phyloP scores from a whole-genome alignment of 2,329 filamentous ascomycete genomes.

The Biscogniauxia sp. region DNA sequence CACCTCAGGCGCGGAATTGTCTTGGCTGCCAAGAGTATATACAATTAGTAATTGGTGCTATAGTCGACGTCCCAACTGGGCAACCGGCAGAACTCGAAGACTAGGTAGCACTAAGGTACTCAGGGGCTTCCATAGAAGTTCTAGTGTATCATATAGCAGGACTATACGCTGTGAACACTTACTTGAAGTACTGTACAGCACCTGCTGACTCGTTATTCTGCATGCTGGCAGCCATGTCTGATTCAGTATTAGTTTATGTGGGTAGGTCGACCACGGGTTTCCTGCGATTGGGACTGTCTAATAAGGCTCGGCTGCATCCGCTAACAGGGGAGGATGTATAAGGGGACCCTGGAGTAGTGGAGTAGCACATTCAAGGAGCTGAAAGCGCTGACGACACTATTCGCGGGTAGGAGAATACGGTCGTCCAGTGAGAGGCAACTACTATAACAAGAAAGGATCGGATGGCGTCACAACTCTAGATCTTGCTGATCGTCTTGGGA shows the following conservation, averaged over 20 bases:
- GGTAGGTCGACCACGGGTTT: slow-evolving; percentile 1
- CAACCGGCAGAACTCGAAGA: not conserved
- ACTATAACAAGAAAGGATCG: slow-evolving; percentile 9
- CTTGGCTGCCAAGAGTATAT: slow-evolving; percentile 11
- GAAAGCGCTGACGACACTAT: slow-evolving; percentile 7
- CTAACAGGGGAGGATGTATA: slow-evolving; percentile 4
- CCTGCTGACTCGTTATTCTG: slow-evolving; percentile 21
- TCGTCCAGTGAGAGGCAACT: slow-evolving; percentile 4
- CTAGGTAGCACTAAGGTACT: too few relatives aligned
- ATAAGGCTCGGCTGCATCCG: slow-evolving; percentile 21
- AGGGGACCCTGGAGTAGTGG: not conserved
- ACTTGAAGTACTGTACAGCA: slow-evolving; percentile 28
- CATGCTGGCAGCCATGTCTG: slow-evolving; percentile 21
- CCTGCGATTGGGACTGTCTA: not conserved
- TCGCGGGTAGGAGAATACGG: not conserved
- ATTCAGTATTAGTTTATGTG: slow-evolving; percentile 9
- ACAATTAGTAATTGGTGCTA: not conserved
- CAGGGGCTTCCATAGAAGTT: too few relatives aligned
- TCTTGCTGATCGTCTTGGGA: slow-evolving; percentile 13
- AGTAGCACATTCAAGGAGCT: not conserved
- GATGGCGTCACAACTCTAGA: slow-evolving; percentile 3
- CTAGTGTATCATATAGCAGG: not conserved
- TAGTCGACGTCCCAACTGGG: not conserved
- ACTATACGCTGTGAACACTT: slow-evolving; percentile 6
- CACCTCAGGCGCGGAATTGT: slow-evolving; percentile 11